Percentiles rank a stretch among this genome's conserved stretches.
These are phyloP conservation scores for Alternaria arborescens DNA, from an alignment of 2,329 filamentous ascomycete species.

Conservation along the genomic window DNA sequence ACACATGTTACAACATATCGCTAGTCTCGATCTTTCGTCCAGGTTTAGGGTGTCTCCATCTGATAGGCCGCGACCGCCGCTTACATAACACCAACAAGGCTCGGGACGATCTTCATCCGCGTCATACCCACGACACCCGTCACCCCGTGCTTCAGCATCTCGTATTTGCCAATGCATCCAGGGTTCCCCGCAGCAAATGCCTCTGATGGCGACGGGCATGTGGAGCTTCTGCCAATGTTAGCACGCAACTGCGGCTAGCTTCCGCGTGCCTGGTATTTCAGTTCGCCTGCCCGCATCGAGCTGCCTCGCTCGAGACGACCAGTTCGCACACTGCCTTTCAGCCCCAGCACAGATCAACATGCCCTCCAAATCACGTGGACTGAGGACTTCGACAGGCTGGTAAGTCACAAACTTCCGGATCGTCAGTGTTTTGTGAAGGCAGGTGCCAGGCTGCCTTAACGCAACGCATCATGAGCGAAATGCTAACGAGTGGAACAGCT, in stretches of 20 bases:
- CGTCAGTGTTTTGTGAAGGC: neutral
- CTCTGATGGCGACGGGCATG: neutral
- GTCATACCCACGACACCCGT: neutral
- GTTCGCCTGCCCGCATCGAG: conserved; percentile 5
- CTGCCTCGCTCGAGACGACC: conserved; percentile 17
- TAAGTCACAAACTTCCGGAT: conserved; percentile 29
- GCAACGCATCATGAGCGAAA: neutral
- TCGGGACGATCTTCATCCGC: neutral
- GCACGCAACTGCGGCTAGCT: conserved; percentile 18
- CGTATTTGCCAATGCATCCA: neutral
- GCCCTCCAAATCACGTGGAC: conserved; percentile 55
- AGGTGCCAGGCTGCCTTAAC: neutral
- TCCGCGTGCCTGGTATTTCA: conserved; percentile 9
- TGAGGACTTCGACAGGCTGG: conserved; percentile 57
- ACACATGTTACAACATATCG: neutral
- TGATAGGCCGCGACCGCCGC: neutral
- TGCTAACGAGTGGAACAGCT: conserved; percentile 34
- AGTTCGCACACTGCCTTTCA: neutral
- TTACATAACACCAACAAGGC: conserved; percentile 3
- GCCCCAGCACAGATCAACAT: conserved; percentile 18
- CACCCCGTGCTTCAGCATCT: neutral
- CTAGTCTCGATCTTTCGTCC: neutral
- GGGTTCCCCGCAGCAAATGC: conserved; percentile 6
- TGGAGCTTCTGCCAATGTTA: conserved; percentile 3
- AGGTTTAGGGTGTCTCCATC: neutral